Evolutionary conservation across 2,329 filamentous ascomycete genomes (phyloP), one percentile per base, ranked within the genome.

Genomic region (Claviceps sorghi): DNA sequence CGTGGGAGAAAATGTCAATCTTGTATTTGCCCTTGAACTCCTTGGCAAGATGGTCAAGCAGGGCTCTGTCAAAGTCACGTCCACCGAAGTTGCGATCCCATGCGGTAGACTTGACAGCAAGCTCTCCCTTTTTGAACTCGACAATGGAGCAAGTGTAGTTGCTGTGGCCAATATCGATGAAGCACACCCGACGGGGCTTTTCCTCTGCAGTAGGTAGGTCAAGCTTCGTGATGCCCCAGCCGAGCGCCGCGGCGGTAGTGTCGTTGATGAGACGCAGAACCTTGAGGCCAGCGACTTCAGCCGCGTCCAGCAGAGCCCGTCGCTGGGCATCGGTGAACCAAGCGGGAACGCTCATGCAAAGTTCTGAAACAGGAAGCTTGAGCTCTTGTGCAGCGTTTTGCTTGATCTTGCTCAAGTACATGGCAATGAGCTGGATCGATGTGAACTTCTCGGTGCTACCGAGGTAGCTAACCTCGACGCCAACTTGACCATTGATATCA

Each of bases 1-100:
- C 80, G 74, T 97, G 93, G 60, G 81, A 83, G 70, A 83, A 81
- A 73, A 98, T 91, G 68, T 97, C 90, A 61, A 97, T 86, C 79
- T 95, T 95, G 82, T 88, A 95, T 72, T 95, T 96, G 71, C 88
- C 87, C 75, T 93, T 88, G 79, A 97, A 98, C 71, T 97, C 90
- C 65, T 87, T 84, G 62, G 86, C 86, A 65, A 98, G 88, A 74
- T 97, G 91, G 67, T 97, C 89, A 54, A 95, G 85, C 51, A 98
- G 74, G 57, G 88, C 89, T 73, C 89, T 85, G 78, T 98, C 94
- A 67, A 98, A 95, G 75, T 97, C 87, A 64, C 93, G 88, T 59
- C 93, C 93, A 77, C 93, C 93, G 60, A 97, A 95, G 75, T 97
- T 90, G 63, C 89, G 86, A 71, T 98, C 93, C 70, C 82, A 96